phyloP scores from a whole-genome alignment of 2,329 filamentous ascomycete species.

The Alternaria ethzedia region DNA sequence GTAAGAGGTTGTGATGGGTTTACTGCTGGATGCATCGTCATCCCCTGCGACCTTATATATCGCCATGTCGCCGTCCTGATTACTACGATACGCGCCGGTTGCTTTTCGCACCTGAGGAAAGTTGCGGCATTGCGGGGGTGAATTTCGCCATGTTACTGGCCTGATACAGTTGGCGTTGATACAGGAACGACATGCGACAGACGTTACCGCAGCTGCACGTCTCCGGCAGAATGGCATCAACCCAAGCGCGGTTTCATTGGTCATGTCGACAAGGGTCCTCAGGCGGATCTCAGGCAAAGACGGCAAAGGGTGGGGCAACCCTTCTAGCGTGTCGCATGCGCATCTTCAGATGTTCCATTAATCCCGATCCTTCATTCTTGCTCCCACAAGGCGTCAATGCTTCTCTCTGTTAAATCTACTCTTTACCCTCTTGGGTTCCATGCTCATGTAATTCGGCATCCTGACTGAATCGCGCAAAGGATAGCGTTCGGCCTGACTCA shows the following conservation, averaged over 20 bases:
- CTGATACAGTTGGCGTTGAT: slow-evolving; percentile 11
- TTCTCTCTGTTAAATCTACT: background rate
- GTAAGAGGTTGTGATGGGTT: background rate
- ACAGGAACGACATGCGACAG: slow-evolving; percentile 6
- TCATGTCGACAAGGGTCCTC: background rate
- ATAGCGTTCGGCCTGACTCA: background rate
- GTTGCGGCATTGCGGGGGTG: background rate
- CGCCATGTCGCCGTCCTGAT: background rate
- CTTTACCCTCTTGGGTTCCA: background rate
- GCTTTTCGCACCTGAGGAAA: background rate
- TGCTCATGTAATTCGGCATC: background rate
- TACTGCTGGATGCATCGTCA: background rate
- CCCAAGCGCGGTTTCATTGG: background rate
- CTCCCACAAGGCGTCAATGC: background rate
- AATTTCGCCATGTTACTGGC: slow-evolving; percentile 3
- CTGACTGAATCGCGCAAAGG: background rate
- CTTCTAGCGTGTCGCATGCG: slow-evolving; percentile 6
- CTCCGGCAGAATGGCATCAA: background rate
- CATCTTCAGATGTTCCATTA: background rate
- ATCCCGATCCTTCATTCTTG: background rate
- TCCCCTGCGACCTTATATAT: slow-evolving; percentile 2
- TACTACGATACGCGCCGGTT: background rate
- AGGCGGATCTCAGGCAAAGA: slow-evolving; percentile 5
- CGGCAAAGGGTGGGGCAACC: background rate
- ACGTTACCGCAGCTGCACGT: slow-evolving; percentile 1